A percentile compares a stretch with the other conserved stretches of the same genome.
These are phyloP conservation scores for Ephemerocybe angulata DNA, from an alignment of 768 basidiomycete genomes.

Conservation along the genomic window DNA sequence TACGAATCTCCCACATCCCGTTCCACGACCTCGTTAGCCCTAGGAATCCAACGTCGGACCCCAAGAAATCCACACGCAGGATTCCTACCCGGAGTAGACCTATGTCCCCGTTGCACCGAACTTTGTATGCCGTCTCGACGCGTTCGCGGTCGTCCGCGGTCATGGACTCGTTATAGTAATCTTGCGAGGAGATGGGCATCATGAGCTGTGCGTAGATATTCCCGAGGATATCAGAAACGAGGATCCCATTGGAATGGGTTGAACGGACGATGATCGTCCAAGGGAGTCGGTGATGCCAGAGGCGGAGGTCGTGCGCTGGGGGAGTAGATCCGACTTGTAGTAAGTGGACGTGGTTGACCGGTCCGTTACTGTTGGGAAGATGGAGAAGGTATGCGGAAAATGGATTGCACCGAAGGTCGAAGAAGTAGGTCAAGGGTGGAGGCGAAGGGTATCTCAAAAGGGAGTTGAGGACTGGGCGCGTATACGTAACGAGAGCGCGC, in stretches of 20 bases:
- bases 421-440: neutral
- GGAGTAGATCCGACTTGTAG: constrained; percentile 14
- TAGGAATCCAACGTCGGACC: constrained; percentile 1
- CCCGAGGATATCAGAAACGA: constrained; percentile 11
- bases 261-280: constrained; percentile 14
- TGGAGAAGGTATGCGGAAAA: constrained; percentile 1
- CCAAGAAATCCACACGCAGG: constrained; percentile 8
- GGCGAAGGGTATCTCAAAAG: neutral
- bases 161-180: constrained; percentile 15
- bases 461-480: neutral
- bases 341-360: constrained; percentile 10
- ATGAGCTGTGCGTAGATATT: constrained; percentile 3
- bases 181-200: constrained; percentile 7
- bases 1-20: constrained; percentile 10
- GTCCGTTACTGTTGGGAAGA: constrained; percentile 7
- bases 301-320: constrained; percentile 5
- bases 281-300: constrained; percentile 14
- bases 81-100: constrained; percentile 1
- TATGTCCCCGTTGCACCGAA: constrained; percentile 2
- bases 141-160: constrained; percentile 10
- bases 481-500: neutral
- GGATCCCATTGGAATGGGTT: constrained; percentile 8
- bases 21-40: constrained; percentile 1
- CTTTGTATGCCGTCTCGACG: constrained; percentile 11
- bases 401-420: constrained; percentile 8